Evolutionary conservation across 306 rosid species (phyloP).

Genomic region (Prunus campanulata): DNA sequence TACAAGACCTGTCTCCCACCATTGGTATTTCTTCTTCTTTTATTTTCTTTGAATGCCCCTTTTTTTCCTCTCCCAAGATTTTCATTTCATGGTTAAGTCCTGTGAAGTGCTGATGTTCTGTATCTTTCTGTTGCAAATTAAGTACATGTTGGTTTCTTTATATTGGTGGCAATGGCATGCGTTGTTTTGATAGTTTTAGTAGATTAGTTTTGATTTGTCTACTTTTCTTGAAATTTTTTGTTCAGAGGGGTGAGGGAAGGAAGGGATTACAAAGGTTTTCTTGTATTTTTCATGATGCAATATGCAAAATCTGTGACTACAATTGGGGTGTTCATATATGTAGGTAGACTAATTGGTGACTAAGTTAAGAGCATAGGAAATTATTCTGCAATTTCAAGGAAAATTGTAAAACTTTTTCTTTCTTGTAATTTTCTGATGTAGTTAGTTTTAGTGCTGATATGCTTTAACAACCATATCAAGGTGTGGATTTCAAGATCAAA

Average conservation of each 20-base stretch:
- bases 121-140: background rate
- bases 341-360: background rate
- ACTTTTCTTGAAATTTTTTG: no score
- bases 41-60: no score
- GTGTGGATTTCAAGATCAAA: slow-evolving; percentile 97
- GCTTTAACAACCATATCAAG: slow-evolving; percentile 40
- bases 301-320: background rate
- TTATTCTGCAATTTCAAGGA: background rate
- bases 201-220: no score
- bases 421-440: background rate
- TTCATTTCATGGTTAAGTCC: background rate
- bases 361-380: background rate
- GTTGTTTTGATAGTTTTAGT: no score
- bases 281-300: no score
- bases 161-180: no score
- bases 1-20: slow-evolving; percentile 74
- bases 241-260: no score
- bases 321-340: background rate
- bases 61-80: background rate
- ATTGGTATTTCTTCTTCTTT: slow-evolving; percentile 44
- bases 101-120: background rate
- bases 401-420: background rate
- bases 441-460: slow-evolving; percentile 13
- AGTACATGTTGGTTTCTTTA: background rate
- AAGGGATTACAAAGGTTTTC: no score